phyloP scores from a whole-genome alignment of 2,329 filamentous ascomycete genomes.

The Capronia americana region DNA sequence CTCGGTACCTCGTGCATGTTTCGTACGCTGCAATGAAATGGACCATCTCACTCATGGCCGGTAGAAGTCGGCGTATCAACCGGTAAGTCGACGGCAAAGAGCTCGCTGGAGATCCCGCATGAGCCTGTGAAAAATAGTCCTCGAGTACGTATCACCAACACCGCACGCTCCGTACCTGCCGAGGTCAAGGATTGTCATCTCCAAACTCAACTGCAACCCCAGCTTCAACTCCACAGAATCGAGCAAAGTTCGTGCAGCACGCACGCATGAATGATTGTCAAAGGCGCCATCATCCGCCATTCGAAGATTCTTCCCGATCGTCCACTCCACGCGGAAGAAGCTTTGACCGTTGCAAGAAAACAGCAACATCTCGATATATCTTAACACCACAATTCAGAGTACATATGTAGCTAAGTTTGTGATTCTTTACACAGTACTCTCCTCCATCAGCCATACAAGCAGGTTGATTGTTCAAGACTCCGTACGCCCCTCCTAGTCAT shows the following conservation, averaged over 20 bases:
- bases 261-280: not conserved
- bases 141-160: not conserved
- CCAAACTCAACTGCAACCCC: not conserved
- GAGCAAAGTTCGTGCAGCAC: not conserved
- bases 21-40: not conserved
- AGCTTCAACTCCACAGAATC: not conserved
- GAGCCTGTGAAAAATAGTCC: not conserved
- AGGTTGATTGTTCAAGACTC: too few relatives aligned
- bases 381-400: not conserved
- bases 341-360: not conserved
- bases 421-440: not conserved
- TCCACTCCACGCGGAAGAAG: not conserved
- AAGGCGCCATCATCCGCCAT: conserved; percentile 8
- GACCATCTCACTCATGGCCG: not conserved
- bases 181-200: conserved; percentile 6
- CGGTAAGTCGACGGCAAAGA: not conserved
- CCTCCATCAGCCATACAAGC: not conserved
- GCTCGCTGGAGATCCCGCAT: not conserved
- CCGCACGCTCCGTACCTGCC: not conserved
- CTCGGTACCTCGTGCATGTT: not conserved
- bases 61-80: not conserved
- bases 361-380: not conserved
- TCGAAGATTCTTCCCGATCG: not conserved
- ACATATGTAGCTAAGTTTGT: conserved; percentile 13
- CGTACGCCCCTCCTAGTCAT: not conserved